Evolutionary conservation across 495 filamentous ascomycete species (phyloP), one percentile per base, ranked within the genome.

Genomic region (Xylaria telfairii): DNA sequence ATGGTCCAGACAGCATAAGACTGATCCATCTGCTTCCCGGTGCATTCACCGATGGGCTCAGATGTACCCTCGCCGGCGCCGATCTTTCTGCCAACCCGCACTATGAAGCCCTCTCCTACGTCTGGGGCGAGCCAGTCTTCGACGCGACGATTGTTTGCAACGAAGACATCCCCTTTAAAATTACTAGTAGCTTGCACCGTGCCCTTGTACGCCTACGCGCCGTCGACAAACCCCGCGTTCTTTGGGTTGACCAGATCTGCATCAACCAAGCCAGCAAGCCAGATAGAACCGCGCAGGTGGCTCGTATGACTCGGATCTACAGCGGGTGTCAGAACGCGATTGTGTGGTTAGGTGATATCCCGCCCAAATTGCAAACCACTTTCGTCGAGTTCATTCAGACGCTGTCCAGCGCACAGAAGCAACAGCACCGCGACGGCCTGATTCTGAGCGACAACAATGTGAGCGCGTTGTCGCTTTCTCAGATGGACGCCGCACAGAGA

Each of bases 41-140:
- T 65, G 41, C 39, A 49, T 39, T 65, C 62, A 65, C 62, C 62
- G 62, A 65, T 47, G 41, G 47, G 62, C 62, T 65, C 62, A 65
- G 62, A 65, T 65, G 62, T 28, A 49, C 62, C 41, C 62, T 65
- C 41, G 62, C 30, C 62, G 15, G 62, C 62, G 62, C 62, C 19
- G 62, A 65, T 65, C 62, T 65, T 32, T 47, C 62, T 17, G 39
- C 62, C 41, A 26, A 32, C 47, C 59, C 68, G 42, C 28, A 57
- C 19, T 71, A 66, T 63, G 69, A 65, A 54, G 69, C 69, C 28
- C 69, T 71, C 63, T 71, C 69, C 62, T 71, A 71, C 62, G 69
- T 67, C 63, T 71, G 69, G 69, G 69, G 69, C 26, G 39, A 64
- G 34, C 57, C 68, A 10, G 68, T 70, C 56, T 64, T 70, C 47